phyloP scores from a whole-genome alignment of 1,139 yeast species.

The Magnusiomyces tetraspermus region DNA sequence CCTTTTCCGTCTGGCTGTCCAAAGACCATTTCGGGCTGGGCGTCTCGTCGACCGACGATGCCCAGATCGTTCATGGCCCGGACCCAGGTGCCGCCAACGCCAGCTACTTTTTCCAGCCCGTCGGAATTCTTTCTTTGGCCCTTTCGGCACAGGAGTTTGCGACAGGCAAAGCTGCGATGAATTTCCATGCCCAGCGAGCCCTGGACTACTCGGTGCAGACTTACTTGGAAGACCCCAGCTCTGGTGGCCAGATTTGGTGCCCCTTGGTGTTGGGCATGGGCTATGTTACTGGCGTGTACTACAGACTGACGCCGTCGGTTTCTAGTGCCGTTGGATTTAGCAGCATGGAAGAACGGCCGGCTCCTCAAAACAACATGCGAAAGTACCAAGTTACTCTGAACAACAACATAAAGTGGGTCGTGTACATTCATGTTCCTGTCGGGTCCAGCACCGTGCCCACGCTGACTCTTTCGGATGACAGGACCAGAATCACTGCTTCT shows the following conservation, averaged over 20 bases:
- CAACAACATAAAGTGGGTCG: conserved; percentile 47
- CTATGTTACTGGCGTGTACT: conserved; percentile 56
- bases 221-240: conserved; percentile 41
- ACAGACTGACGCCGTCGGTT: conserved; percentile 43
- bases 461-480: conserved; percentile 42
- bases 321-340: conserved; percentile 47
- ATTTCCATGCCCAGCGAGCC: conserved; percentile 16
- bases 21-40: conserved; percentile 47
- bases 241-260: conserved; percentile 19
- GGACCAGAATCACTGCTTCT: conserved; percentile 31
- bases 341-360: conserved; percentile 28
- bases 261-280: conserved; percentile 72
- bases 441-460: conserved; percentile 30
- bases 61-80: conserved; percentile 60
- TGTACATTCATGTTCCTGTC: conserved; percentile 45
- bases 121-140: conserved; percentile 32
- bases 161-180: conserved; percentile 21
- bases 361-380: conserved; percentile 17
- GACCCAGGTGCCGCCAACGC: conserved; percentile 30
- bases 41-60: conserved; percentile 49
- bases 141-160: conserved; percentile 30
- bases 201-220: conserved; percentile 46
- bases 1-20: neutral
- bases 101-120: conserved; percentile 33
- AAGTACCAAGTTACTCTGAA: conserved; percentile 38